Percentiles rank a stretch among this genome's conserved stretches.
Evolutionary conservation across 192 early-diverging fungal species (phyloP).

Genomic region (Rhizophagus prolifer): DNA sequence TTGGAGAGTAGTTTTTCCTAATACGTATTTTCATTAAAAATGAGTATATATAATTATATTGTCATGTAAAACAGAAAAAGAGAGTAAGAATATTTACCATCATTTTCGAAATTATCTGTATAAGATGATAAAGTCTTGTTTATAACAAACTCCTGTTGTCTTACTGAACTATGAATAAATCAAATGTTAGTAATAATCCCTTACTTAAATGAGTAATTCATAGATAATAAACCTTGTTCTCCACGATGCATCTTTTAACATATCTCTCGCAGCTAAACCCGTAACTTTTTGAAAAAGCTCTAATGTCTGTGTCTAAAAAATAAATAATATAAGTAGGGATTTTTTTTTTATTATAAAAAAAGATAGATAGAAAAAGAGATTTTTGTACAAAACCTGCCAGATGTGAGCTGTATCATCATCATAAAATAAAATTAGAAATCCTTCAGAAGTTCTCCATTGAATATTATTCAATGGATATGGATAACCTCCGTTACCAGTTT

Average conservation of each 20-base stretch:
- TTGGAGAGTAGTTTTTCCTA: not conserved
- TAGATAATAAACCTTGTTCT: slow-evolving; percentile 41
- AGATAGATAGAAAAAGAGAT: not conserved
- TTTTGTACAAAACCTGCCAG: slow-evolving; percentile 67
- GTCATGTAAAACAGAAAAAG: no score
- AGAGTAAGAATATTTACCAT: not conserved
- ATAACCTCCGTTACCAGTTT: slow-evolving; percentile 67
- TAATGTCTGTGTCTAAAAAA: slow-evolving; percentile 17
- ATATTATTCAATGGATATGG: slow-evolving; percentile 49
- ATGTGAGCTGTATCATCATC: slow-evolving; percentile 63
- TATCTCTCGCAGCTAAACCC: slow-evolving; percentile 53
- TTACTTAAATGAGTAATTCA: not conserved
- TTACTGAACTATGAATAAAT: not conserved
- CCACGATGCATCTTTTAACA: slow-evolving; percentile 58
- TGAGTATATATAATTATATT: not conserved
- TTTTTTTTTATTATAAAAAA: not conserved
- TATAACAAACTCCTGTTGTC: not conserved
- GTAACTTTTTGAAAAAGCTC: slow-evolving; percentile 61
- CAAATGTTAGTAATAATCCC: not conserved
- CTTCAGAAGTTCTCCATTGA: slow-evolving; percentile 68
- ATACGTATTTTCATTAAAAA: not conserved
- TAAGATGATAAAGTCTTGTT: slow-evolving; percentile 1
- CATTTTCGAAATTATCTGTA: not conserved
- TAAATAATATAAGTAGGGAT: not conserved
- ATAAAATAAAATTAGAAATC: slow-evolving; percentile 64